Evolutionary conservation across 495 filamentous ascomycete species (phyloP), one percentile per base, ranked within the genome.

Genomic region (Ramalina intermedia): DNA sequence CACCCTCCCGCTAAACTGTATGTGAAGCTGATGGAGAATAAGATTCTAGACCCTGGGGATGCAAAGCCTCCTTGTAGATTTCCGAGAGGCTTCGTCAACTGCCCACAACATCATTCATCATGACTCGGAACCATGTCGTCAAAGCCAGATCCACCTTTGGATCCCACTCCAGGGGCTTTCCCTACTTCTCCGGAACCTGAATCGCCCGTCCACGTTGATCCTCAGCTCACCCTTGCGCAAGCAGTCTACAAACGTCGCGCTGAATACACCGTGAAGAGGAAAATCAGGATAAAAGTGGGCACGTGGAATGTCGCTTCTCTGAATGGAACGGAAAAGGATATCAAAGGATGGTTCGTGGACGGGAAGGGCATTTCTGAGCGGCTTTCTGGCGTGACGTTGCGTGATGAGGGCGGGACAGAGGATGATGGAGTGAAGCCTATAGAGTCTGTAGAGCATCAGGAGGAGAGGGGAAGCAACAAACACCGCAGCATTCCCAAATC

Each of bases 241-340:
- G 75, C 74, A 3, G 62, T 96, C 16, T 75, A 78, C 59, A 79
- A 81, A 11, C 71, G 91, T 38, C 78, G 79, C 51, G 64, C 76
- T 36, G 88, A 96, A 57, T 99, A 87, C 59, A 81, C 80, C 8
- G 74, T 73, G 12, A 73, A 79, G 27, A 72, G 73, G 47, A 73
- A 74, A 26, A 75, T 95, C 47, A 78, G 76, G 48, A 74, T 96
- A 55, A 96, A 94, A 58, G 69, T 96, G 20, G 91, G 88, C 5
- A 81, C 82, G 1, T 99, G 93, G 93, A 99, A 99, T 64, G 86
- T 96, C 24, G 93, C 87, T 7, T 79, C 83, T 1, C 75, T 81
- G 49, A 73, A 80, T 37, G 84, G 81, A 29, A 89, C 86, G 1
- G 88, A 94, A 61, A 81, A 84, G 52, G 89, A 95, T 61, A 67